These are phyloP conservation scores for Zangia roseola DNA, from an alignment of 768 basidiomycete species.

Conservation along the genomic window DNA sequence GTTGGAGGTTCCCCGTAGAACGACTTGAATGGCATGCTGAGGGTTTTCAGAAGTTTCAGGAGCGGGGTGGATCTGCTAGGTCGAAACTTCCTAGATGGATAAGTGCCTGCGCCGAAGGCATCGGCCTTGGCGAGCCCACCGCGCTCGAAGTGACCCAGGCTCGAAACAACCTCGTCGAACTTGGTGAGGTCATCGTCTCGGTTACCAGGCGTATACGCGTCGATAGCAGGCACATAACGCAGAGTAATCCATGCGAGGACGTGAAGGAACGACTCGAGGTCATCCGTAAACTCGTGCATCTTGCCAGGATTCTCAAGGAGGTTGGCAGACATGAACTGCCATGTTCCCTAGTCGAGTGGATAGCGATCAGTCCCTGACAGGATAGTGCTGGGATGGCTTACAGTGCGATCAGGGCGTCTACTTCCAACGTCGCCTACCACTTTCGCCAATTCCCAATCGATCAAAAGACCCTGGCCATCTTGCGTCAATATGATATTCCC, in stretches of 20 bases:
- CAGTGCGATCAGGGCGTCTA: neutral
- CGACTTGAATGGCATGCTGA: neutral
- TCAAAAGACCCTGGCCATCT: slow-evolving; percentile 17
- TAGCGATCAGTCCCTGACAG: neutral
- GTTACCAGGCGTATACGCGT: neutral
- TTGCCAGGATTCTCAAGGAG: slow-evolving; percentile 19
- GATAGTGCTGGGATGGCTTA: neutral
- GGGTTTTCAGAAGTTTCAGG: neutral
- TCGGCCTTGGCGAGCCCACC: neutral
- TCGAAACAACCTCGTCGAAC: neutral
- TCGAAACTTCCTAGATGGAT: neutral
- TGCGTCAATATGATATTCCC: too few species aligned
- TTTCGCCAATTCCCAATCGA: slow-evolving; percentile 24
- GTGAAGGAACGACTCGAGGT: slow-evolving; percentile 32
- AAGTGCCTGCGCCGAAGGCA: neutral
- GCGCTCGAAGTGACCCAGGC: too few species aligned
- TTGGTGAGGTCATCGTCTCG: neutral
- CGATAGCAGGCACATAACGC: neutral
- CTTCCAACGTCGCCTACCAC: neutral
- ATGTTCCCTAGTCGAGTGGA: neutral
- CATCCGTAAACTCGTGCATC: slow-evolving; percentile 25
- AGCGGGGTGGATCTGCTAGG: neutral
- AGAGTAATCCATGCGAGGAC: neutral
- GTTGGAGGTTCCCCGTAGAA: neutral
- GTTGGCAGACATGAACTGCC: too few species aligned